These are phyloP conservation scores for Acmispon strigosus DNA, from an alignment of 306 rosid genomes.

Conservation along the genomic window DNA sequence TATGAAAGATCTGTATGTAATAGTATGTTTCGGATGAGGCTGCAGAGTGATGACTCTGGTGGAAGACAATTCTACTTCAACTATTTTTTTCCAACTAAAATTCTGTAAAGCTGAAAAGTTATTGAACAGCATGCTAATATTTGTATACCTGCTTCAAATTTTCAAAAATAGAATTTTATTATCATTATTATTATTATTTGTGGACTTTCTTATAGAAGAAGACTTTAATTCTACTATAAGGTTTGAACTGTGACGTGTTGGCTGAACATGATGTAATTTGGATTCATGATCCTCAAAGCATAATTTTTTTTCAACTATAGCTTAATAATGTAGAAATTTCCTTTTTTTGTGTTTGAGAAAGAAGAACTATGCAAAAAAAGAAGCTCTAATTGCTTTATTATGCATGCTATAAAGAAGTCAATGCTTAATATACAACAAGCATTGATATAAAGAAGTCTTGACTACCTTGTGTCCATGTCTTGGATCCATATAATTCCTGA, in stretches of 20 bases:
- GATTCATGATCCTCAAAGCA: not conserved
- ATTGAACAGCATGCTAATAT: not conserved
- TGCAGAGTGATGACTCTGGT: not conserved
- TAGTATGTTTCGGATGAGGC: not conserved
- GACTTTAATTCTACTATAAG: not conserved
- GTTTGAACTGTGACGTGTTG: not conserved
- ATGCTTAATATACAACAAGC: too few species aligned
- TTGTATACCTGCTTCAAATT: not conserved
- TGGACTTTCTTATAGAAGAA: not conserved
- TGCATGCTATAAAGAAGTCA: not conserved
- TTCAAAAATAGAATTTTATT: not conserved
- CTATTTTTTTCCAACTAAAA: not conserved
- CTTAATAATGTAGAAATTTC: conserved; percentile 4
- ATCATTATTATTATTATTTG: not conserved
- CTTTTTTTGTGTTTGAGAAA: not conserved
- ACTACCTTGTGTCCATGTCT: not conserved
- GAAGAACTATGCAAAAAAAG: not conserved
- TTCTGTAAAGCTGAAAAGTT: conserved; percentile 6
- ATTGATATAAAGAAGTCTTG: not conserved
- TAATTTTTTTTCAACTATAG: not conserved
- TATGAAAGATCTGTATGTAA: not conserved
- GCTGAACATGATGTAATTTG: conserved; percentile 7
- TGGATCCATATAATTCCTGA: not conserved
- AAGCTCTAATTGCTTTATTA: not conserved
- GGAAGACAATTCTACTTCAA: not conserved